Percentiles rank a stretch among this genome's conserved stretches.
Conservation (phyloP, 495 filamentous ascomycete species). For the Hypoxylon subgilvum region DNA sequence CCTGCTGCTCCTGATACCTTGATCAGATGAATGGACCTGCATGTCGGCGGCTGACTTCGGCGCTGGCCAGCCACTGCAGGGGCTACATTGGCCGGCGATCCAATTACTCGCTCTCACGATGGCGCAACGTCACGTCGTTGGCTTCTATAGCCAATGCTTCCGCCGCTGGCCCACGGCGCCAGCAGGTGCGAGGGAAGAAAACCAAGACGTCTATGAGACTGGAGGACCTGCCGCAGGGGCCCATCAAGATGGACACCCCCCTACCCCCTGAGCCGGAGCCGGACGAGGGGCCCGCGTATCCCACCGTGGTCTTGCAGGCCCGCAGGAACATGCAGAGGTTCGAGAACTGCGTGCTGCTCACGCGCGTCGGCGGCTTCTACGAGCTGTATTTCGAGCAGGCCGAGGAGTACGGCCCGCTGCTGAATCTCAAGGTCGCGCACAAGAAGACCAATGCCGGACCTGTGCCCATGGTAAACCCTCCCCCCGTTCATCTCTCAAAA, state of each 20-base stretch:
- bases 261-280: conserved; percentile 47
- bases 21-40: conserved; percentile 38
- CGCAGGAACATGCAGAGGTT: conserved; percentile 88
- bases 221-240: conserved; percentile 70
- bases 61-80: conserved; percentile 16
- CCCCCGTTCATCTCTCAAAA: too few relatives aligned
- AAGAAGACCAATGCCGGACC: conserved; percentile 76
- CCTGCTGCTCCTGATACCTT: background rate
- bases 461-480: conserved; percentile 81
- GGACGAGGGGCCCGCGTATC: conserved; percentile 69
- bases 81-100: conserved; percentile 7
- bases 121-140: conserved; percentile 2
- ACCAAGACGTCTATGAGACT: conserved; percentile 62
- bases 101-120: conserved; percentile 4
- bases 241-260: conserved; percentile 42
- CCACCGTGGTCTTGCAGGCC: conserved; percentile 88
- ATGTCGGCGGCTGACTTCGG: conserved; percentile 37
- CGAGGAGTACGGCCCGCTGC: conserved; percentile 79
- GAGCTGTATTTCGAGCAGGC: conserved; percentile 97
- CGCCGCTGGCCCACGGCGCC: background rate
- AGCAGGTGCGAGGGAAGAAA: conserved; percentile 38
- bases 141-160: background rate
- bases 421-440: conserved; percentile 86
- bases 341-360: conserved; percentile 85
- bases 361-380: conserved; percentile 92